Evolutionary conservation across 2,329 filamentous ascomycete genomes (phyloP).

Genomic region (Arthrinium phaeospermum): DNA sequence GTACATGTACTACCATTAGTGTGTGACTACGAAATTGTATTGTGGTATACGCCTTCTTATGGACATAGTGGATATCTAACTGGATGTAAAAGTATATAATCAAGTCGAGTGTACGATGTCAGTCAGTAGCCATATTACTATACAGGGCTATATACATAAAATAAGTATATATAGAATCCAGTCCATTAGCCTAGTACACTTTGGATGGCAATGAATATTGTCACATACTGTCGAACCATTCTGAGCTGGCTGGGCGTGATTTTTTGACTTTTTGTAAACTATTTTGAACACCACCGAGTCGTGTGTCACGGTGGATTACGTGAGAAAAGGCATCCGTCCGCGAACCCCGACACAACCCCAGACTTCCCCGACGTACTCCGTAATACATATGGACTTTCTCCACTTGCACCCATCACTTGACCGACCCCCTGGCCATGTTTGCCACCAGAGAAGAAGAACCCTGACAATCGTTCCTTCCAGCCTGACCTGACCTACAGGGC

Average conservation of each 20-base stretch:
- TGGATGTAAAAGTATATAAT: neutral
- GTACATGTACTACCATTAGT: neutral
- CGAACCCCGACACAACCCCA: neutral
- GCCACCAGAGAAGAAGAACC: neutral
- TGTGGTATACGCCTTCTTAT: too few species aligned
- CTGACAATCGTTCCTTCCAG: neutral
- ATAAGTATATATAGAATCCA: too few species aligned
- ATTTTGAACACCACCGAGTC: neutral
- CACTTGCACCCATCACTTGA: neutral
- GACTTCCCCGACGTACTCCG: neutral
- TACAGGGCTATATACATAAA: too few species aligned
- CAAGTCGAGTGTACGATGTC: neutral
- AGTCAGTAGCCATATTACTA: too few species aligned
- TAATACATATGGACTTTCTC: neutral
- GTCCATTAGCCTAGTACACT: too few species aligned
- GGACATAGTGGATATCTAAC: neutral
- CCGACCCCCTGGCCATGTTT: neutral
- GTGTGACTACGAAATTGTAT: neutral
- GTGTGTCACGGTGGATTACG: neutral
- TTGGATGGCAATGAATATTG: too few species aligned
- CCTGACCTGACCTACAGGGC: neutral
- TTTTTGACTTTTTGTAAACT: neutral
- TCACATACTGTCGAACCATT: too few species aligned
- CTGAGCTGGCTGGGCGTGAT: neutral
- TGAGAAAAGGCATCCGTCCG: neutral